Base-by-base conservation (phyloP, 176 grass and related monocot species). In the Ensete glaucum region DNA sequence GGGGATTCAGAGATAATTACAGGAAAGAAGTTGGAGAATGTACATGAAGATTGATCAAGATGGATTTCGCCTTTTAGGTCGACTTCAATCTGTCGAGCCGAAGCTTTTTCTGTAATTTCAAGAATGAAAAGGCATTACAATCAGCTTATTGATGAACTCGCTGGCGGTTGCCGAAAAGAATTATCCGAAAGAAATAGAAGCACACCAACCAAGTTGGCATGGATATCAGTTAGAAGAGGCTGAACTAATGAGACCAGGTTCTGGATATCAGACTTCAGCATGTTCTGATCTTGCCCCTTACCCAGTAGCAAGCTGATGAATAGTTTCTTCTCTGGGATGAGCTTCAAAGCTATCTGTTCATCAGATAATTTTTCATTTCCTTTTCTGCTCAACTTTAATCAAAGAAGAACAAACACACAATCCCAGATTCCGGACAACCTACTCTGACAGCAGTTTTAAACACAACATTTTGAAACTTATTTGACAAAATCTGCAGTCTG, bases 41-140 rank as follows among this genome's bases (percentile, higher is more conserved):
- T 71, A 29, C 72, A 81, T 57, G 26, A 73, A 73, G n/a, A 73
- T 19, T 0, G 49, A 60, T 19, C 22, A 12, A 58, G 10, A 13
- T 85, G 9, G 50, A 43, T 62, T 62, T 62, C 13, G 11, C 11
- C 53, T 59, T 12, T 96, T 82, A 96, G 0, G 85, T 88, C 9
- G 94, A 93, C 75, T 98, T 98, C 59, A 98, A 81, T 74, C 69
- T 82, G 71, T 93, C 94, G 57, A 98, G 60, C 63, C 70, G 80
- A 80, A 87, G 91, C 72, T 80, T 89, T 52, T 67, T 92, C 94
- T 98, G 84, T 79, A 80, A 16, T 51, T 7, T 10, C 22, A 50
- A 63, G 77, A 49, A 74, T 50, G 67, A 22, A 73, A 50, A 12
- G 68, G 56, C 24, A 71, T 52, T 17, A 62, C 10, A 7, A 62